Evolutionary conservation across 345 rosid species (phyloP).

Genomic region (Hibiscus tridactylites): DNA sequence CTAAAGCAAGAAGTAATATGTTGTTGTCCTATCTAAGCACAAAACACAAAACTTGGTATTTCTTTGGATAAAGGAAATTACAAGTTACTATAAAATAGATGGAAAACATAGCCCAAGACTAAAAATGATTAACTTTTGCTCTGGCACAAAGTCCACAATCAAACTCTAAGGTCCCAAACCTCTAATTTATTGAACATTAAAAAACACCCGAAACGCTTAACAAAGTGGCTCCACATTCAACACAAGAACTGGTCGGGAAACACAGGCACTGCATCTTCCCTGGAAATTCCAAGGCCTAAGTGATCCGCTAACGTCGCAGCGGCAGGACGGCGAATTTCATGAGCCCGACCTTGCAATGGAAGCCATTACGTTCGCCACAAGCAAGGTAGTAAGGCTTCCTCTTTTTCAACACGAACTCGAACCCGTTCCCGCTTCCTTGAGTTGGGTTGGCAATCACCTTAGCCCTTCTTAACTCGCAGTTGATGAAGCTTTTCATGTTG

Average conservation of each 20-base stretch:
- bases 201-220: not conserved
- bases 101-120: not conserved
- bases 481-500: slow-evolving; percentile 31
- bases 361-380: slow-evolving; percentile 51
- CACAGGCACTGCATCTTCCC: slow-evolving; percentile 1
- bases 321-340: slow-evolving; percentile 64
- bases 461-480: slow-evolving; percentile 44
- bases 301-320: slow-evolving; percentile 15
- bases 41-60: not conserved
- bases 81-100: not conserved
- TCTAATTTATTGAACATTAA: not conserved
- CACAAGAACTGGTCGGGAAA: not conserved
- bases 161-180: not conserved
- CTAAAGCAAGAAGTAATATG: too few relatives aligned
- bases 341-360: slow-evolving; percentile 54
- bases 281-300: not conserved
- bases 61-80: not conserved
- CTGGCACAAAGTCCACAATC: not conserved
- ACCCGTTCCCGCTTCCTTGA: slow-evolving; percentile 55
- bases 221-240: not conserved
- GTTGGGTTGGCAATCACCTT: slow-evolving; percentile 39
- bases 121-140: not conserved
- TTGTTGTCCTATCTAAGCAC: too few relatives aligned
- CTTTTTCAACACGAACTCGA: slow-evolving; percentile 35
- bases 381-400: slow-evolving; percentile 54